These are phyloP conservation scores for Pueraria montana DNA, from an alignment of 306 rosid genomes.

Conservation along the genomic window DNA sequence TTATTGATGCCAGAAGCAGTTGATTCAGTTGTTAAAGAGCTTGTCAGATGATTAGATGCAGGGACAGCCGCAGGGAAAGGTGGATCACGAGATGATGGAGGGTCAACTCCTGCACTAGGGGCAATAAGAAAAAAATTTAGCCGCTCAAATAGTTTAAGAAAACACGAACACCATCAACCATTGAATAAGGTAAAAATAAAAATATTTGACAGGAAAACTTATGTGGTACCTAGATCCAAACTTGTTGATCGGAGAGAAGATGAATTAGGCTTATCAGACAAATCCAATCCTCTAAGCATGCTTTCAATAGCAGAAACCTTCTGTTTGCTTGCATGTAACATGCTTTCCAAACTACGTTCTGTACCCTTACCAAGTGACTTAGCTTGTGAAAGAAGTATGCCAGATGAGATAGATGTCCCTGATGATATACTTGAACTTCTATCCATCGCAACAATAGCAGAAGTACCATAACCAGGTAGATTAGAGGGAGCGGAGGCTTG, in stretches of 20 bases:
- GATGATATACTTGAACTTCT: slow-evolving; percentile 90
- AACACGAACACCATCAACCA: slow-evolving; percentile 25
- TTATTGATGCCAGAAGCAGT: slow-evolving; percentile 68
- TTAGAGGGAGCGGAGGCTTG: slow-evolving; percentile 82
- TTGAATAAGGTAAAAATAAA: slow-evolving; percentile 37
- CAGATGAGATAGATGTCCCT: slow-evolving; percentile 85
- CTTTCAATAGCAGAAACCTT: slow-evolving; percentile 96
- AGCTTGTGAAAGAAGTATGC: slow-evolving; percentile 74
- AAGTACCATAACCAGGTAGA: slow-evolving; percentile 97
- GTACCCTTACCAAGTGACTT: slow-evolving; percentile 80
- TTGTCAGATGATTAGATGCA: slow-evolving; percentile 80
- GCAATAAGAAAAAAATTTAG: slow-evolving; percentile 82
- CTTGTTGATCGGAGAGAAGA: slow-evolving; percentile 88
- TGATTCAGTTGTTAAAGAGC: slow-evolving; percentile 75
- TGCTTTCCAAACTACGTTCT: slow-evolving; percentile 98
- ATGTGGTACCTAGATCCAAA: slow-evolving; percentile 98
- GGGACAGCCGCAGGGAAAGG: slow-evolving; percentile 94
- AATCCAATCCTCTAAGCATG: slow-evolving; percentile 97
- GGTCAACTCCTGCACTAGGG: slow-evolving; percentile 99
- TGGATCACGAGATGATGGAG: slow-evolving; percentile 99
- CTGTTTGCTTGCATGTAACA: slow-evolving; percentile 96
- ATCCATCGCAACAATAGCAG: slow-evolving; percentile 99
- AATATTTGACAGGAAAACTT: slow-evolving; percentile 50
- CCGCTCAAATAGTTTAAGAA: slow-evolving; percentile 61
- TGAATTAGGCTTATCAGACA: slow-evolving; percentile 82